These are phyloP conservation scores for Zarea fungicola DNA, from an alignment of 2,329 filamentous ascomycete species.

Conservation along the genomic window DNA sequence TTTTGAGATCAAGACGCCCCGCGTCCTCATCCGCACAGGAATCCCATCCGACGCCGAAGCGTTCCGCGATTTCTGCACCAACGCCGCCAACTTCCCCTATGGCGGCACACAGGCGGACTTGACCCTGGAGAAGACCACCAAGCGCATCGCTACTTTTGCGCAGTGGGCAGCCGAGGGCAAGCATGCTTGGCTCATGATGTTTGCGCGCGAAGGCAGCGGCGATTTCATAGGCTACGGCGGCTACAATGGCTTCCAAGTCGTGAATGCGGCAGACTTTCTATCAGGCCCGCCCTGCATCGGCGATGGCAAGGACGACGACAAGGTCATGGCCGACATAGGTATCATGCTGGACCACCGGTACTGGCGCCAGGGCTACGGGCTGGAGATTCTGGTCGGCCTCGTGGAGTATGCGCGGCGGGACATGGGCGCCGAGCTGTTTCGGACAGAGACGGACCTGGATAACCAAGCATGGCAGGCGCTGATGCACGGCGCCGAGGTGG, in stretches of 20 bases:
- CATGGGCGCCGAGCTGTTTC: conserved; percentile 16
- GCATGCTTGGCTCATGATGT: conserved; percentile 17
- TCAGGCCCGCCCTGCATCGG: neutral
- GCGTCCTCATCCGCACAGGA: conserved; percentile 34
- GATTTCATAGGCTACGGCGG: conserved; percentile 17
- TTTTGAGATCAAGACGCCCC: conserved; percentile 34
- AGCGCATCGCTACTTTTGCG: conserved; percentile 10
- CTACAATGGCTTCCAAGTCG: conserved; percentile 16
- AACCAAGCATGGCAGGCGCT: conserved; percentile 16
- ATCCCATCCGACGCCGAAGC: conserved; percentile 16
- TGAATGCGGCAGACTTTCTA: neutral
- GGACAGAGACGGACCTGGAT: conserved; percentile 18
- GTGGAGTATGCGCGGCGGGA: conserved; percentile 19
- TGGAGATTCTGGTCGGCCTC: conserved; percentile 18
- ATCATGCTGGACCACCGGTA: conserved; percentile 20
- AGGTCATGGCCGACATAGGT: conserved; percentile 16
- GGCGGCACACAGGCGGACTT: conserved; percentile 2
- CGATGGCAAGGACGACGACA: neutral
- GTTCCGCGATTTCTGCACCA: conserved; percentile 11
- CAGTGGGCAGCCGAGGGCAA: conserved; percentile 13
- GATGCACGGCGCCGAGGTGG: conserved; percentile 13
- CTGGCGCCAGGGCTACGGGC: conserved; percentile 18
- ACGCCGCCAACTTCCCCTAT: conserved; percentile 17
- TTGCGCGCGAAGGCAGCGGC: conserved; percentile 14
- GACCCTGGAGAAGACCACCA: conserved; percentile 12